Percentiles rank a stretch among this genome's conserved stretches.
phyloP scores from a whole-genome alignment of 2,329 filamentous ascomycete species.

The Diaporthe vexans region DNA sequence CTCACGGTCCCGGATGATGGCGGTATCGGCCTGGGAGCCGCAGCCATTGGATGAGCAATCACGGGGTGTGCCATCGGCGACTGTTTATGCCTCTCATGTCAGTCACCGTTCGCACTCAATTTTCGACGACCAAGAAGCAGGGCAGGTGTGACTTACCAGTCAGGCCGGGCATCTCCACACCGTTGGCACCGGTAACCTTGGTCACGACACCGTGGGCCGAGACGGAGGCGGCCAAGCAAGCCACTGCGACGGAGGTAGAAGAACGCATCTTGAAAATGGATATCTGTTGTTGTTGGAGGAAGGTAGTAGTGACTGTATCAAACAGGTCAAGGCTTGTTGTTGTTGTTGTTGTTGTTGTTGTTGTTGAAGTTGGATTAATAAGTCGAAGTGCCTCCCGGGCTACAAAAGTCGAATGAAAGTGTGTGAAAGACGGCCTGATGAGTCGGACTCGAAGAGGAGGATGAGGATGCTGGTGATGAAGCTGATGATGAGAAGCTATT shows the following conservation, averaged over 20 bases:
- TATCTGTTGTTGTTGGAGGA: background rate
- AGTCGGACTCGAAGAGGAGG: background rate
- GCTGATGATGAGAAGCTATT: constrained; percentile 23
- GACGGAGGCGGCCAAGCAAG: constrained; percentile 36
- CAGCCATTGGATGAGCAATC: constrained; percentile 66
- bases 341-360: background rate
- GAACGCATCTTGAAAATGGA: constrained; percentile 27
- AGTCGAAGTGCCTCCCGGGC: constrained; percentile 31
- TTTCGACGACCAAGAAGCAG: background rate
- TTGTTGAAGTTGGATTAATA: constrained; percentile 8
- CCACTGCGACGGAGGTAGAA: constrained; percentile 29
- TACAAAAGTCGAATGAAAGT: constrained; percentile 11
- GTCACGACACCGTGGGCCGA: constrained; percentile 40
- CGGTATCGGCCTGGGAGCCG: constrained; percentile 68
- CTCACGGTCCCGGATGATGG: constrained; percentile 67
- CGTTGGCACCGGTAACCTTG: constrained; percentile 39
- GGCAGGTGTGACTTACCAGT: background rate
- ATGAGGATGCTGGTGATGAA: background rate
- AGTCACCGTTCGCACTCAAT: constrained; percentile 1
- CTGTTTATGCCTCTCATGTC: constrained; percentile 44
- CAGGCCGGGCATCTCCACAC: constrained; percentile 41
- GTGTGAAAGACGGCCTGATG: constrained; percentile 8
- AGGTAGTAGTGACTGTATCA: constrained; percentile 33
- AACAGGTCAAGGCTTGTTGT: constrained; percentile 21
- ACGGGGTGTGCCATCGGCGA: constrained; percentile 69